phyloP scores from a whole-genome alignment of 2,329 filamentous ascomycete species.

The Calcarisporium arbuscula region DNA sequence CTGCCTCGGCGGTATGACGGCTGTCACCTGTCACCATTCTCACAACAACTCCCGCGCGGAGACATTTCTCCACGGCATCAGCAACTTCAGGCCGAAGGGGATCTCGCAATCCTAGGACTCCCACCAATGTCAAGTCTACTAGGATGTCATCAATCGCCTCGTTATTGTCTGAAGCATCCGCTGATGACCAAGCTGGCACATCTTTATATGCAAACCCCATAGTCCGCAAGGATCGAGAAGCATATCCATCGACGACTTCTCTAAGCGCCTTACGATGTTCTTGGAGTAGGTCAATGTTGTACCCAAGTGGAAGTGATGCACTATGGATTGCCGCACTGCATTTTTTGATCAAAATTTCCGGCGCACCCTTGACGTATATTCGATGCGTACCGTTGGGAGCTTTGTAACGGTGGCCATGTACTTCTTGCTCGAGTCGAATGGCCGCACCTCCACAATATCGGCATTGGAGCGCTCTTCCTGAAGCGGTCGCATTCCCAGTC shows the following conservation, averaged over 20 bases:
- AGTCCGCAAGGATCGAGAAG: constrained; percentile 62
- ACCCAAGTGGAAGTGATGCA: too few relatives aligned
- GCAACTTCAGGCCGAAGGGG: constrained; percentile 54
- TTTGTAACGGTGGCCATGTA: constrained; percentile 49
- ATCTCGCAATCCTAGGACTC: constrained; percentile 61
- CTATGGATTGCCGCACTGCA: constrained; percentile 37
- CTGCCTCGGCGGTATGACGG: constrained; percentile 55
- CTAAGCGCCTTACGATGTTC: constrained; percentile 44
- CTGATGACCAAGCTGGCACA: constrained; percentile 63
- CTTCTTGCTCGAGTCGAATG: constrained; percentile 46
- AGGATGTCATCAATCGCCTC: constrained; percentile 42
- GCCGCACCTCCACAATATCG: constrained; percentile 39
- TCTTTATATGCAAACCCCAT: constrained; percentile 70
- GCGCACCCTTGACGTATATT: constrained; percentile 48
- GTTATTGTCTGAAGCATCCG: constrained; percentile 50
- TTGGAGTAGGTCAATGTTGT: too few relatives aligned
- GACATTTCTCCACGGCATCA: constrained; percentile 53
- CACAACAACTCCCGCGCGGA: constrained; percentile 56
- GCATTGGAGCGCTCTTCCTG: constrained; percentile 37
- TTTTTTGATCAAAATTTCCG: constrained; percentile 43
- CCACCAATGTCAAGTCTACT: constrained; percentile 63
- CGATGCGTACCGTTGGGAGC: constrained; percentile 35
- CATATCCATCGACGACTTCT: constrained; percentile 49
- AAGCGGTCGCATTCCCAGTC: constrained; percentile 41
- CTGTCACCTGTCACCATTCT: constrained; percentile 51